Base-by-base conservation (phyloP, 2,329 filamentous ascomycete genomes). In the Sclerotinia sclerotiorum region DNA sequence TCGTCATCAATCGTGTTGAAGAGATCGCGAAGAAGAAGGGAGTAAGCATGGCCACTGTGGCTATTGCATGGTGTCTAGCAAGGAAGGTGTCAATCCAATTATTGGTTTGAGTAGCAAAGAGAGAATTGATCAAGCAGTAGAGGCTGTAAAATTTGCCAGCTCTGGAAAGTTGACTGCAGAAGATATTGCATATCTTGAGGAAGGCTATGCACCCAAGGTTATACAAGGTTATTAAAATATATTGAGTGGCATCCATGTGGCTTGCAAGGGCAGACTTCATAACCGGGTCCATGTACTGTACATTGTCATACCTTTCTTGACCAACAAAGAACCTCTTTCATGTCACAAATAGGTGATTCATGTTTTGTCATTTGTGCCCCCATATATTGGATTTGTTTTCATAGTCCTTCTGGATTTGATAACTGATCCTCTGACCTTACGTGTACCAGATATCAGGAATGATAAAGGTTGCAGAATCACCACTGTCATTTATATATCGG, bases 41-140 rank as follows among this genome's bases (percentile, higher is more conserved):
- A 0, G 81, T 84, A 72, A 85, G 80, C 69, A 89, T 89, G 86
- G 82, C 84, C 55, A 82, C 84, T 69, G 81, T 89, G 51, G 84
- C 86, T 1, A 82, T 85, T 60, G 86, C 86, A 5, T 89, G 87
- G 87, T 78, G 79, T 17, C 69, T 69, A 79, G 79, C 66, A 80
- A 81, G 70, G 79, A 80, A 68, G 80, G 79, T 3, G 80, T 80
- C 60, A 82, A 80, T 69, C 85, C 85, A 0, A 87, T 88, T 71
- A 77, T 87, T 64, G 86, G 86, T 0, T 76, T 88, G 58, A 81
- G 78, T 66, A 85, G 79, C 67, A 81, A 82, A 70, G 79, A 82
- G 73, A 79, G 85, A 64, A 84, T 88, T 69, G 83, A 87, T 69
- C 84, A 87, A 77, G 83, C 84, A 1, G 80, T 87, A 57, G 80